Base-by-base conservation (phyloP, 2,329 filamentous ascomycete genomes). In the Ilyonectria robusta region DNA sequence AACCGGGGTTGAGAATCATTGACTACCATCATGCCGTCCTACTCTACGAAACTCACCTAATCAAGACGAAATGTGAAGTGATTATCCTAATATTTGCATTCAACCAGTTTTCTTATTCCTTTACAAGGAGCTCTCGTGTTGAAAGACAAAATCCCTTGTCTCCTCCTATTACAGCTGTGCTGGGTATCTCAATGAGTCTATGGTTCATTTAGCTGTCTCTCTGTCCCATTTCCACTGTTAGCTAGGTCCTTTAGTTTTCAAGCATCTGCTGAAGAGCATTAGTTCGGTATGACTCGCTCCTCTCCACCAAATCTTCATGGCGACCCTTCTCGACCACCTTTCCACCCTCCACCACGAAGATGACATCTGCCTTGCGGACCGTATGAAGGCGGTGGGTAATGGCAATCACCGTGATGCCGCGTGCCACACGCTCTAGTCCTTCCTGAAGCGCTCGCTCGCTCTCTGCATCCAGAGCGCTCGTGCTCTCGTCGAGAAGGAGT, bases 401-500 rank as follows among this genome's bases (percentile, higher is more conserved):
- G 23, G 87, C 87, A 69, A 90, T 82, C 17, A 89, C 86, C 0
- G 87, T 90, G 51, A 87, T 87, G 62, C 78, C 86, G 54, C 82
- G 82, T 2, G 84, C 84, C 0, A 84, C 88, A 66, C 81, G 84
- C 78, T 93, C 89, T 48, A 94, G 81, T 0, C 89, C 91, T 29
- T 91, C 85, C 62, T 93, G 88, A 26, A 97, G 86, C 10, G 91
- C 80, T 6, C 84, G 83, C 57, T 93, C 92, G 56, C 88, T 92
- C 74, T 91, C 90, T 0, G 89, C 88, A 74, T 97, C 94, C 3
- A 97, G 84, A 4, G 92, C 92, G 47, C 90, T 93, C 0, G 94
- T 97, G 33, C 92, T 92, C 83, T 97, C 94, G 74, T 97, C 94
- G 1, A 97, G 84, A 44, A 97, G 87, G 19, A 97, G 80, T 1